A percentile compares a stretch with the other conserved stretches of the same genome.
These are phyloP conservation scores for Fraxinus floribunda DNA, from an alignment of 305 asterid species.

Conservation along the genomic window DNA sequence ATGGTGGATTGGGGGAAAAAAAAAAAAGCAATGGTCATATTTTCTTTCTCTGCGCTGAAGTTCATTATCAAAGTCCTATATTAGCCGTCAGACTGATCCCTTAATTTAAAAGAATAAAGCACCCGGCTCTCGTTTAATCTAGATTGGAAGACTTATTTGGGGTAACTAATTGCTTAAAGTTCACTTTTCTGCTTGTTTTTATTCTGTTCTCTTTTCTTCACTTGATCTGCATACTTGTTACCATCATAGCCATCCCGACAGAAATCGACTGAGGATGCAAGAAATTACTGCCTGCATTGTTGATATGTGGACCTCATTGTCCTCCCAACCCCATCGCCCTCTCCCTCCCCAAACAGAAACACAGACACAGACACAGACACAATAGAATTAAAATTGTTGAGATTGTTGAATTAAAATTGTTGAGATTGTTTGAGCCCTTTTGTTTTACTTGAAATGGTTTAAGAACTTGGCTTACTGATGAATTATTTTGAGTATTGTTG, in stretches of 20 bases:
- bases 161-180: neutral
- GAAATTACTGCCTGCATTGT: neutral
- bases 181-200: neutral
- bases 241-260: neutral
- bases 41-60: neutral
- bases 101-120: neutral
- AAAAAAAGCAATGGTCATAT: neutral
- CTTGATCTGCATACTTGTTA: neutral
- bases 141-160: neutral
- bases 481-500: neutral
- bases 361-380: neutral
- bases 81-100: neutral
- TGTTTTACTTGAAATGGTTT: neutral
- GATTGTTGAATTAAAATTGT: constrained; percentile 6
- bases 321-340: neutral
- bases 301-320: neutral
- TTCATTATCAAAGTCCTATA: neutral
- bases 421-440: neutral
- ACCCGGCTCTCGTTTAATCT: neutral
- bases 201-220: neutral
- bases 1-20: neutral
- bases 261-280: neutral
- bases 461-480: neutral
- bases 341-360: neutral
- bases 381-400: neutral